phyloP scores from a whole-genome alignment of 805 yeast species.

The Kodamaea neixiangensis region DNA sequence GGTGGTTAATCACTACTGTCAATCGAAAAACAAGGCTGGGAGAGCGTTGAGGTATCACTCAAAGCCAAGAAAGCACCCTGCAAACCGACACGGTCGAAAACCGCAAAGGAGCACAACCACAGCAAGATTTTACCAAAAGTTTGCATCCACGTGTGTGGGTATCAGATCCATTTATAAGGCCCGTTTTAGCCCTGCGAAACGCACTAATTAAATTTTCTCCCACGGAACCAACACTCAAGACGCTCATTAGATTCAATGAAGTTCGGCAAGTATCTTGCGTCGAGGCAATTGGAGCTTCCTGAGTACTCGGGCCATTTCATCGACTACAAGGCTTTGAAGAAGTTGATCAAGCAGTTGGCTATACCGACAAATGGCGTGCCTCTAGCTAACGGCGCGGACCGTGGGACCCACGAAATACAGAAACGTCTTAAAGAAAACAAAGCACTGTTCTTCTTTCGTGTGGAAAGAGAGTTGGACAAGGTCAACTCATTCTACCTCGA shows the following conservation, averaged over 20 bases:
- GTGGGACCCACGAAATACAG: conserved; percentile 26
- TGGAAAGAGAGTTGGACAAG: conserved; percentile 94
- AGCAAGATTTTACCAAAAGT: not conserved
- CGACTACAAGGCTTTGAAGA: conserved; percentile 90
- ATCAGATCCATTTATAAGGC: not conserved
- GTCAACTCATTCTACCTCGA: conserved; percentile 90
- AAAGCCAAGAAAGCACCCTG: not conserved
- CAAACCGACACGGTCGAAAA: not conserved
- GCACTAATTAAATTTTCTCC: not conserved
- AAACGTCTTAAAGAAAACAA: conserved; percentile 77
- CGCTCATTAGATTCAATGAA: conserved; percentile 48
- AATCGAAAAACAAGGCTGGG: not conserved
- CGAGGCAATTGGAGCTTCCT: conserved; percentile 91
- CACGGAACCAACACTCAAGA: not conserved
- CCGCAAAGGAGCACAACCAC: not conserved
- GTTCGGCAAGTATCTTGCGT: conserved; percentile 93
- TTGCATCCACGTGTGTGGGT: conserved; percentile 3
- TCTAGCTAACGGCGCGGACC: not conserved
- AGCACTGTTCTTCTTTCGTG: conserved; percentile 82
- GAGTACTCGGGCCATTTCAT: conserved; percentile 94
- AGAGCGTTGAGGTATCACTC: not conserved
- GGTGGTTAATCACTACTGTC: not conserved
- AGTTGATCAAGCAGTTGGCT: conserved; percentile 82
- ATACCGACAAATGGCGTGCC: conserved; percentile 31
- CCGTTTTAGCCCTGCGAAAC: not conserved